Evolutionary conservation across 768 basidiomycete species (phyloP).

Genomic region (Rhodotorula diobovata): DNA sequence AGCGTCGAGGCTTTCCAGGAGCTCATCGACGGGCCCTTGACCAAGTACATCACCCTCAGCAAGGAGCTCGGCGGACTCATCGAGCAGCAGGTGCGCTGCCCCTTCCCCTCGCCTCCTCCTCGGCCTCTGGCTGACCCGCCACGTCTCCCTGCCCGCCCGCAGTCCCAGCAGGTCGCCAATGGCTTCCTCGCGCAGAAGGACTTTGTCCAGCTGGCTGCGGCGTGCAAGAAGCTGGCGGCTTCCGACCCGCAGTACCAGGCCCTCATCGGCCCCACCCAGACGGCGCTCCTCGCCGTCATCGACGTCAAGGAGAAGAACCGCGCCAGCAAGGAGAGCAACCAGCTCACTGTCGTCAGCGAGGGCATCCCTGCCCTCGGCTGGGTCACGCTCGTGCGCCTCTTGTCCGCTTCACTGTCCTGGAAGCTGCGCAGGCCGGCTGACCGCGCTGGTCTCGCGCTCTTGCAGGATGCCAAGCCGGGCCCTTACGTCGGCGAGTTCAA

Average conservation of each 20-base stretch:
- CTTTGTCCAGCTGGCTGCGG: conserved; percentile 62
- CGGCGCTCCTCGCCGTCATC: conserved; percentile 68
- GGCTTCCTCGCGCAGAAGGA: conserved; percentile 65
- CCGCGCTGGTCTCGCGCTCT: background rate
- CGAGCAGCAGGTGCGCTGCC: conserved; percentile 65
- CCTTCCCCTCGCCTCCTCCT: background rate
- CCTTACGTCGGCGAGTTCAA: conserved; percentile 75
- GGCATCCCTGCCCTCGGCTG: conserved; percentile 77
- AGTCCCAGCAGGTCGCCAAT: conserved; percentile 67
- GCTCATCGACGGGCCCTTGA: conserved; percentile 65
- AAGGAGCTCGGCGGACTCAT: conserved; percentile 66
- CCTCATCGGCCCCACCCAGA: conserved; percentile 65
- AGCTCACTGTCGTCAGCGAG: conserved; percentile 75
- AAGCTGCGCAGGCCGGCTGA: background rate
- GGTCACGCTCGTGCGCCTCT: conserved; percentile 68
- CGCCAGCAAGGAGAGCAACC: conserved; percentile 74
- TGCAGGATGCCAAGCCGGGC: conserved; percentile 68
- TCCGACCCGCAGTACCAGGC: conserved; percentile 51
- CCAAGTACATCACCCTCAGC: conserved; percentile 69
- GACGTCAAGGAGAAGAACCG: conserved; percentile 75
- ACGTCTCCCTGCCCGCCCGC: background rate
- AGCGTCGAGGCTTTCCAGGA: conserved; percentile 71
- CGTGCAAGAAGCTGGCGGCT: conserved; percentile 70
- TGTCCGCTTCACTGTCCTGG: background rate
- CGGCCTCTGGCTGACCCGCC: background rate